These are phyloP conservation scores for Kodamaea neixiangensis DNA, from an alignment of 805 yeast genomes.

Conservation along the genomic window DNA sequence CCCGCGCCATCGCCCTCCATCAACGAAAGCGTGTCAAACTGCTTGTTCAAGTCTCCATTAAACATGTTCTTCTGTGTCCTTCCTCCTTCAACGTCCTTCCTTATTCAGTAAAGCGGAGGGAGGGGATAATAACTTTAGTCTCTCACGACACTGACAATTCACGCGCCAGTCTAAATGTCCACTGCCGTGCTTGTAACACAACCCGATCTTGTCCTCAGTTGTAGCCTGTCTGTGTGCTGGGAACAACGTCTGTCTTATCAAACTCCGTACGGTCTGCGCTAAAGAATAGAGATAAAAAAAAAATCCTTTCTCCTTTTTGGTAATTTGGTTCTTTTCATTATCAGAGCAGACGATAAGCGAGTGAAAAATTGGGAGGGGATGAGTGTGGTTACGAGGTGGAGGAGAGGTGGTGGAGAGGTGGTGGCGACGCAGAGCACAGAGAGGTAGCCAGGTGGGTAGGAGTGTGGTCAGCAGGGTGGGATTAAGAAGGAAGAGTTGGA, in stretches of 20 bases:
- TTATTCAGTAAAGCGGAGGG: constrained; percentile 1
- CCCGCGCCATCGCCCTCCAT: constrained; percentile 1
- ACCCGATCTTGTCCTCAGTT: no score
- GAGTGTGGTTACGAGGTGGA: no score
- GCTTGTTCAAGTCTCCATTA: constrained; percentile 11
- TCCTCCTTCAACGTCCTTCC: background rate
- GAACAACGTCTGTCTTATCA: background rate
- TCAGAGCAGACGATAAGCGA: background rate
- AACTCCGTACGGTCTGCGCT: background rate
- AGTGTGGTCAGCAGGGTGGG: no score
- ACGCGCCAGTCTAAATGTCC: no score
- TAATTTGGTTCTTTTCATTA: background rate
- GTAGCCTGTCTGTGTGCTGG: no score
- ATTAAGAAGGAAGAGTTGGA: no score
- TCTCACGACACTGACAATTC: background rate
- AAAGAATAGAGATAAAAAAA: background rate
- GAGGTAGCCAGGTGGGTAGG: no score
- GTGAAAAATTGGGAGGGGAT: background rate
- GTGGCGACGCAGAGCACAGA: no score
- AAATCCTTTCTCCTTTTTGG: background rate
- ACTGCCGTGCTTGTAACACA: no score
- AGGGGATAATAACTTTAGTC: background rate
- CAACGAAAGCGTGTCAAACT: constrained; percentile 11
- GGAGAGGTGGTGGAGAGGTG: no score
- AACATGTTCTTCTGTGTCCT: constrained; percentile 5